Conservation (phyloP, 106 monocot genomes). For the Allium sativum region DNA sequence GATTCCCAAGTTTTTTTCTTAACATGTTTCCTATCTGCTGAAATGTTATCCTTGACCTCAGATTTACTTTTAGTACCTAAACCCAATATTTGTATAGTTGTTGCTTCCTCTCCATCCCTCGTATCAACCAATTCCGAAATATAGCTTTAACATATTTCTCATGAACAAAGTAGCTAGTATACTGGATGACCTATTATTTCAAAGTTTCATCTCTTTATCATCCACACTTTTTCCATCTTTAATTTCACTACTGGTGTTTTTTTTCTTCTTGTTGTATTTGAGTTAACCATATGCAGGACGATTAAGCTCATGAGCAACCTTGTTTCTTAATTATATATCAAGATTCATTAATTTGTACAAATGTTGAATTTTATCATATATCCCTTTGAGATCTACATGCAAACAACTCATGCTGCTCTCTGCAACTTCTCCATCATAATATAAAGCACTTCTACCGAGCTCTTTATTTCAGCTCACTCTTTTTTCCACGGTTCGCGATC, state of each 20-base stretch:
- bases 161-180: conserved; percentile 38
- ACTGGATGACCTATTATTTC: conserved; percentile 15
- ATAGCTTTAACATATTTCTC: conserved; percentile 53
- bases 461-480: conserved; percentile 77
- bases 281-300: conserved; percentile 3
- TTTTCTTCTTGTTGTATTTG: too few relatives aligned
- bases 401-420: conserved; percentile 78
- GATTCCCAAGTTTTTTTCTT: conserved; percentile 30
- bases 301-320: conserved; percentile 14
- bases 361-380: conserved; percentile 41
- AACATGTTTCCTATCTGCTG: background rate
- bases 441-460: conserved; percentile 48
- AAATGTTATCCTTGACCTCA: background rate
- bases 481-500: conserved; percentile 57
- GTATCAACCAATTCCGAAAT: conserved; percentile 39
- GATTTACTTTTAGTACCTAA: conserved; percentile 5
- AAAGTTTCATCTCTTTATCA: conserved; percentile 7
- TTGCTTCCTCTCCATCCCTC: conserved; percentile 5
- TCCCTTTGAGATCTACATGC: conserved; percentile 54
- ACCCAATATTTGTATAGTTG: conserved; percentile 4
- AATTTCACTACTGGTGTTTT: too few relatives aligned
- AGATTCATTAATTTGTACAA: conserved; percentile 43
- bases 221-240: too few relatives aligned
- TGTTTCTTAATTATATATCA: conserved; percentile 51
- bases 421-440: conserved; percentile 70